Conservation (phyloP, 768 basidiomycete species). For the Nidularia pulvinata region DNA sequence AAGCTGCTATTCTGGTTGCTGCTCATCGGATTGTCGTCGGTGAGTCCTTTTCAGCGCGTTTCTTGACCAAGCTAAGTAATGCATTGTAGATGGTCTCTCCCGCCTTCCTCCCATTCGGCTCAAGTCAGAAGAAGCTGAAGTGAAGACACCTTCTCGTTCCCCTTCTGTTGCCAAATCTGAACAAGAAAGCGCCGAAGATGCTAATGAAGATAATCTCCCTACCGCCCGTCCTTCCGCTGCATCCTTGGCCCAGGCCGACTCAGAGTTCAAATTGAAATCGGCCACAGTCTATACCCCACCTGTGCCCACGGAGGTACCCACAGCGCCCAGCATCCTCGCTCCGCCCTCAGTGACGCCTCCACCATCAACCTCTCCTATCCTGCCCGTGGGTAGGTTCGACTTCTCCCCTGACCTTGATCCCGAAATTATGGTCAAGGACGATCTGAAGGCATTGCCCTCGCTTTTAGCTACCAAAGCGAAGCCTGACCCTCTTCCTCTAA, state of each 20-base stretch:
- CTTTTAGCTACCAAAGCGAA: conserved; percentile 2
- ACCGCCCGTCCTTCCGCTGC: not conserved
- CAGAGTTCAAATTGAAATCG: not conserved
- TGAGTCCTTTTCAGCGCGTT: conserved; percentile 26
- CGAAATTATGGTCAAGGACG: too few species aligned
- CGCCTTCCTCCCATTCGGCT: conserved; percentile 73
- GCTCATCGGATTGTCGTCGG: conserved; percentile 89
- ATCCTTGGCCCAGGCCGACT: too few species aligned
- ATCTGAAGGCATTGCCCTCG: not conserved
- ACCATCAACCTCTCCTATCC: too few species aligned
- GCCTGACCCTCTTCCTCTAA: conserved; percentile 8
- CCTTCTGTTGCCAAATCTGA: conserved; percentile 3
- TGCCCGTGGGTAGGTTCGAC: too few species aligned
- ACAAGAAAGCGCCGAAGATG: not conserved
- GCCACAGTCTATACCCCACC: not conserved
- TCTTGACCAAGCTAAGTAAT: not conserved
- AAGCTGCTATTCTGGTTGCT: conserved; percentile 77
- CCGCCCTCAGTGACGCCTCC: too few species aligned
- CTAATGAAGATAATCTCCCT: conserved; percentile 11
- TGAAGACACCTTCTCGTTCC: conserved; percentile 4
- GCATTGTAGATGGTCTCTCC: conserved; percentile 66
- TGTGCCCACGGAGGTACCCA: too few species aligned
- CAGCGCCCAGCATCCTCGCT: too few species aligned
- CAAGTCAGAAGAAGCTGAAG: conserved; percentile 52
- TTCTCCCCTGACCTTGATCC: too few species aligned